phyloP scores from a whole-genome alignment of 2,329 filamentous ascomycete genomes.

The Exophiala sp. region DNA sequence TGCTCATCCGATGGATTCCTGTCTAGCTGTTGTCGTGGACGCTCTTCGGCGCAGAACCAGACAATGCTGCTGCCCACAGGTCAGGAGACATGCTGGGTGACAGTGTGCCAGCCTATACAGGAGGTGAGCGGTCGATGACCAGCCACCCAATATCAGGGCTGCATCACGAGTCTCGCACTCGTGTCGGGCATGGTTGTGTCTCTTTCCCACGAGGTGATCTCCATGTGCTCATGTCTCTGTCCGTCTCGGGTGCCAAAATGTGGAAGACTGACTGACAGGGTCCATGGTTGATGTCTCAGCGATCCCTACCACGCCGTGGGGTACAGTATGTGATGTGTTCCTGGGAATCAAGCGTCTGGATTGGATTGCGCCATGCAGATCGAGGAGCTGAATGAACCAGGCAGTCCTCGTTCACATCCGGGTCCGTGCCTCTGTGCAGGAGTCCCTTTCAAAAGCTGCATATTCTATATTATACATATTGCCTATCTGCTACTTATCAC shows the following conservation, averaged over 20 bases:
- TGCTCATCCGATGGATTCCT: no score
- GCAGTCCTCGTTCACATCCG: no score
- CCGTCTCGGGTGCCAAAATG: background rate
- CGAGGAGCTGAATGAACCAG: background rate
- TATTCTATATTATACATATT: background rate
- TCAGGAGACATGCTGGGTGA: conserved; percentile 2
- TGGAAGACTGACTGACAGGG: background rate
- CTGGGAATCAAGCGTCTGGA: background rate
- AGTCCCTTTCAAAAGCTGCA: background rate
- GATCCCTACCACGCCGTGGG: conserved; percentile 9
- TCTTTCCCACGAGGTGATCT: conserved; percentile 6
- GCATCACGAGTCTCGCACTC: conserved; percentile 5
- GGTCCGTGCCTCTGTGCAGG: no score
- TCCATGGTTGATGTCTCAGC: conserved; percentile 10
- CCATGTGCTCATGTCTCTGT: conserved; percentile 5
- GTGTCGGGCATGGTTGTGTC: conserved; percentile 1
- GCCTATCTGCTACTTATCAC: no score
- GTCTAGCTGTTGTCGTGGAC: background rate
- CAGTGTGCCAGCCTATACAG: conserved; percentile 3
- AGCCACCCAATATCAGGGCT: background rate
- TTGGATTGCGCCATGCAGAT: conserved; percentile 23
- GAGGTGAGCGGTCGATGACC: background rate
- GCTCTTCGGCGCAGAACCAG: conserved; percentile 10
- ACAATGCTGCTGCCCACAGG: background rate
- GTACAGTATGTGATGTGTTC: background rate